Base-by-base conservation (phyloP, 73 alveolate species). In the Paramecium caudatum region DNA sequence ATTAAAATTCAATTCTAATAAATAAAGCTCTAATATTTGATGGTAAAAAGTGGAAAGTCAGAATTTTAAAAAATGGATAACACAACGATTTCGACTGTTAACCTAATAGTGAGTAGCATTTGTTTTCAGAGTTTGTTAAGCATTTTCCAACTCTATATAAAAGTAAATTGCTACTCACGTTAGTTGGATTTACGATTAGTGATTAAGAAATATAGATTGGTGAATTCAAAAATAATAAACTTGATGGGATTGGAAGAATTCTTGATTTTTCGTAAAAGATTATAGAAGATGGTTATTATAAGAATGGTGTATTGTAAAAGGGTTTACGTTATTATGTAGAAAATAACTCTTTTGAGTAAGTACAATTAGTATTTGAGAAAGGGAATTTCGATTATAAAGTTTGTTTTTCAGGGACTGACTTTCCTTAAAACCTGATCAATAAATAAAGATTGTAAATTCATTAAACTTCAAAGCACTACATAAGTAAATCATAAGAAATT, bases 231-330 rank as follows among this genome's bases (percentile, higher is more conserved):
- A 65, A 65, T 5, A 65, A 65, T 65, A 65, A 33, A 65, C 37
- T 65, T 3, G 83, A 65, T 65, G 83, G 83, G 9, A 9, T 65
- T 4, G 83, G 83, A 6, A 65, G 83, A 65, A 33, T 65, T 6
- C 17, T 65, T 5, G 47, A 65, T 9, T 55, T 55, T 8, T 46
- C 27, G 15, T 32, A 65, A 30, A 36, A 49, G 34, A 16, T 33
- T 3, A 25, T 65, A n/a, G 83, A 65, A 65, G 83, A 65, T 33
- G 83, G 83, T 3, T 65, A 33, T 36, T 65, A 65, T 13, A 65
- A 65, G 49, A 65, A 65, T 36, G 49, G 49, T 25, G 32, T 65
- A 13, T 49, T 65, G 3, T 15, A 65, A 16, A 30, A 65, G 19
- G 83, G 83, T 3, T 65, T 65, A n/a, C 27, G 47, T 25, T 65